Base-by-base conservation (phyloP, 176 grass and related monocot species). In the Raddia guianensis region DNA sequence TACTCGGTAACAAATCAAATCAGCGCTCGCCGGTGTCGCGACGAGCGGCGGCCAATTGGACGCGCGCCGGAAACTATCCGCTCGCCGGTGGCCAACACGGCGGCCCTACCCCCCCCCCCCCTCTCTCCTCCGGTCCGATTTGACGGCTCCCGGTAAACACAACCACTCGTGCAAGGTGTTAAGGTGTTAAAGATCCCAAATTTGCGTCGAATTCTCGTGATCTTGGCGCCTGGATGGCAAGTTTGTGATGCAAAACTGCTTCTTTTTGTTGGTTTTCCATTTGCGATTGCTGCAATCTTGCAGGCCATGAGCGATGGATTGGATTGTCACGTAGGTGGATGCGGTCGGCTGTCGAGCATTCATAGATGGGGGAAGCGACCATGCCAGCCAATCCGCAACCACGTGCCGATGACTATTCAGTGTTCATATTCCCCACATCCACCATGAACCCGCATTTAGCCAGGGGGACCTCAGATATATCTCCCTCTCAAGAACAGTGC, bases 21-120 rank as follows among this genome's bases (percentile, higher is more conserved):
- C 21, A 6, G 59, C 2, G 0, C 12, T 61, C 58, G 9, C 21
- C 3, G 4, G 15, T 59, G 84, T 86, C 84, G 6, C 37, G 45
- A 14, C 32, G 7, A 5, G 35, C 47, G 44, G 15, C 47, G 34
- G 21, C 66, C 49, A 73, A 87, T 78, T 87, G 80, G 86, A 87
- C 80, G 86, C 57, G 18, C 58, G 83, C 86, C 86, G 49, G 73
- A 71, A 63, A 48, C 42, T 8, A 77, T 82, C 54, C 40, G 3
- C 42, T 14, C 51, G 16, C 68, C 42, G 72, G 58, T 83, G 86
- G 86, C 80, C 77, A 66, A 83, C 81, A 83, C 49, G 19, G 18
- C 57, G 78, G 43, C 43, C 74, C 62, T 19, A 2, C 8, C 45
- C 8, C 45, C 5, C 37, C 72, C 56, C 47, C 64, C 7, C 53